Evolutionary conservation across 2,329 filamentous ascomycete species (phyloP).

Genomic region (Pseudocercospora ulei): DNA sequence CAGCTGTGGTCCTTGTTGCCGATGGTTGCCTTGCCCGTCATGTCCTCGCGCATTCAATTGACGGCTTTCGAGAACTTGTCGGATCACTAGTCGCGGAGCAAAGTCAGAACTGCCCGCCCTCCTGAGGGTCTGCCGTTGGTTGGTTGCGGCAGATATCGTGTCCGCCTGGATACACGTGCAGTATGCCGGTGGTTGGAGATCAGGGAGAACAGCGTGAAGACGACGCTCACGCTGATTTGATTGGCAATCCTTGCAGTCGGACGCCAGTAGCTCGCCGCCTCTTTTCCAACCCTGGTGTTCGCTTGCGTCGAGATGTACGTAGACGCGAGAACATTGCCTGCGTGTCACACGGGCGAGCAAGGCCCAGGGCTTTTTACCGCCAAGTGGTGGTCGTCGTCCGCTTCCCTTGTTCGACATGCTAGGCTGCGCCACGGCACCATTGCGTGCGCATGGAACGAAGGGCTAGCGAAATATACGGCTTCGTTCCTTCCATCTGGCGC

Average conservation of each 20-base stretch:
- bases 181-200: too few species aligned
- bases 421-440: slow-evolving; percentile 8
- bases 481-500: slow-evolving; percentile 6
- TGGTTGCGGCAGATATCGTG: too few species aligned
- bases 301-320: slow-evolving; percentile 4
- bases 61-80: slow-evolving; percentile 1
- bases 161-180: too few species aligned
- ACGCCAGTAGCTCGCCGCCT: slow-evolving; percentile 5
- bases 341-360: slow-evolving; percentile 5
- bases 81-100: too few species aligned
- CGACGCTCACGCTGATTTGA: slow-evolving; percentile 3
- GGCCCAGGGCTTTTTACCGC: slow-evolving; percentile 5
- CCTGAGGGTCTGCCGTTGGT: too few species aligned
- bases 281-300: slow-evolving; percentile 4
- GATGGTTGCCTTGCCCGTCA: slow-evolving; percentile 1
- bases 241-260: slow-evolving; percentile 3
- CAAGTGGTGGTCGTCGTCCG: slow-evolving; percentile 2
- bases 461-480: slow-evolving; percentile 2
- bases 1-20: slow-evolving; percentile 4
- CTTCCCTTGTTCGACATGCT: slow-evolving; percentile 2
- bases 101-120: too few species aligned
- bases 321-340: slow-evolving; percentile 6
- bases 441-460: slow-evolving; percentile 8
- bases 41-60: background rate
- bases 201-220: too few species aligned